These are phyloP conservation scores for Pseudozyma sp. DNA, from an alignment of 1,284 basidiomycete genomes.

Conservation along the genomic window DNA sequence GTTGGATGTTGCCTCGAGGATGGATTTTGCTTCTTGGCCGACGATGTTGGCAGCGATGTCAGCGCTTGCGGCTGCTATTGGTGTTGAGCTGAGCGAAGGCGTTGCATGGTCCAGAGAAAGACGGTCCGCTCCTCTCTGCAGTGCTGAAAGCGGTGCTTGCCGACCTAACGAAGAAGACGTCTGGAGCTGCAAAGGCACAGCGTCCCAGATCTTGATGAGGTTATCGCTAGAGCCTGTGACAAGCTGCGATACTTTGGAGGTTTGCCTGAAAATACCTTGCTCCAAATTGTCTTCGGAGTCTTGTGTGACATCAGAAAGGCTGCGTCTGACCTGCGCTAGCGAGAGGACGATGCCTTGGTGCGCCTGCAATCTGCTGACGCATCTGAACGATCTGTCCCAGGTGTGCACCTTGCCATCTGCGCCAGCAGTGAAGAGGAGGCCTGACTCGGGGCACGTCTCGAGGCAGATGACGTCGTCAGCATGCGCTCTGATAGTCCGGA, in stretches of 20 bases:
- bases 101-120: conserved; percentile 14
- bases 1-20: conserved; percentile 4
- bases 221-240: conserved; percentile 58
- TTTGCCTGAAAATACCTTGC: too few relatives aligned
- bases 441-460: conserved; percentile 63
- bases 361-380: conserved; percentile 60
- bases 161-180: background rate
- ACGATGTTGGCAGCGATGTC: conserved; percentile 1
- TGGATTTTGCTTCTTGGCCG: conserved; percentile 11
- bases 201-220: conserved; percentile 65
- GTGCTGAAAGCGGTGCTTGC: conserved; percentile 1
- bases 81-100: conserved; percentile 14
- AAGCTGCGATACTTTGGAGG: conserved; percentile 26
- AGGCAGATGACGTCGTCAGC: conserved; percentile 71
- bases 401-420: conserved; percentile 58
- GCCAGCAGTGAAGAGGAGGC: conserved; percentile 51
- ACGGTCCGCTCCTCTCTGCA: conserved; percentile 23
- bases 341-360: conserved; percentile 44
- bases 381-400: conserved; percentile 55
- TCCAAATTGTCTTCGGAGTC: background rate
- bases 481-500: conserved; percentile 86
- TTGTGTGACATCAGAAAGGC: background rate
- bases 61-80: conserved; percentile 4
- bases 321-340: conserved; percentile 22
- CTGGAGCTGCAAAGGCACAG: background rate